phyloP scores from a whole-genome alignment of 768 basidiomycete species.

The Mycena haematopus region DNA sequence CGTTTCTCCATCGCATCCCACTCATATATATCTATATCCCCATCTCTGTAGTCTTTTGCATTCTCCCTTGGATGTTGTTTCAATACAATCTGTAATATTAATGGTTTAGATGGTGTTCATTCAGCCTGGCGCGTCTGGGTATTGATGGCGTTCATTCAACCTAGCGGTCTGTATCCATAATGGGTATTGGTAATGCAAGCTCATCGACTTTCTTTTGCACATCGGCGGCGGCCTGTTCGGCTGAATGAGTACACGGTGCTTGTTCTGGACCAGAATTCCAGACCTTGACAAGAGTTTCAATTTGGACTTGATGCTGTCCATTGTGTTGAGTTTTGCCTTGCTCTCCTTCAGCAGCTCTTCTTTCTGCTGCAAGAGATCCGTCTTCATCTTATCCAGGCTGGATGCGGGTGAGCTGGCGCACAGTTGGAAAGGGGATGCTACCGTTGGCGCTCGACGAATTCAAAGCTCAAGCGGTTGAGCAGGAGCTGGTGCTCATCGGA shows the following conservation, averaged over 20 bases:
- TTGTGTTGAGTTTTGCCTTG: constrained; percentile 70
- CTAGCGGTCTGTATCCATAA: constrained; percentile 6
- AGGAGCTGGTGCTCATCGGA: constrained; percentile 82
- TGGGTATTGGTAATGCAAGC: constrained; percentile 56
- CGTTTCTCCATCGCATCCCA: constrained; percentile 9
- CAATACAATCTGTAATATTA: constrained; percentile 31
- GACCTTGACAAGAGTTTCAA: constrained; percentile 81
- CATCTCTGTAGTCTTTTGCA: constrained; percentile 31
- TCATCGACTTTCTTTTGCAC: constrained; percentile 80
- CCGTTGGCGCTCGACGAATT: constrained; percentile 89
- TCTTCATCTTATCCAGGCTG: constrained; percentile 75
- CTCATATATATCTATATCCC: constrained; percentile 20
- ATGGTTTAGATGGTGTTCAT: constrained; percentile 23
- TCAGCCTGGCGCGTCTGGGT: constrained; percentile 22
- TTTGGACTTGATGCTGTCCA: constrained; percentile 83
- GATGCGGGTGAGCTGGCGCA: constrained; percentile 19
- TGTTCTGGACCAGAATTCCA: constrained; percentile 14
- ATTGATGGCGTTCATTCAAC: no score
- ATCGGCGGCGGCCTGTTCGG: constrained; percentile 69
- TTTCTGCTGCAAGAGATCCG: constrained; percentile 71
- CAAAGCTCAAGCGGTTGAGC: constrained; percentile 87
- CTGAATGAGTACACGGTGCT: constrained; percentile 26
- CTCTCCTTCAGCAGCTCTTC: constrained; percentile 84
- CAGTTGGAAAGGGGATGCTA: constrained; percentile 39
- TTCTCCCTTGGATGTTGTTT: constrained; percentile 26